These are phyloP conservation scores for Pichia sp. DNA, from an alignment of 1,139 yeast genomes.

Conservation along the genomic window DNA sequence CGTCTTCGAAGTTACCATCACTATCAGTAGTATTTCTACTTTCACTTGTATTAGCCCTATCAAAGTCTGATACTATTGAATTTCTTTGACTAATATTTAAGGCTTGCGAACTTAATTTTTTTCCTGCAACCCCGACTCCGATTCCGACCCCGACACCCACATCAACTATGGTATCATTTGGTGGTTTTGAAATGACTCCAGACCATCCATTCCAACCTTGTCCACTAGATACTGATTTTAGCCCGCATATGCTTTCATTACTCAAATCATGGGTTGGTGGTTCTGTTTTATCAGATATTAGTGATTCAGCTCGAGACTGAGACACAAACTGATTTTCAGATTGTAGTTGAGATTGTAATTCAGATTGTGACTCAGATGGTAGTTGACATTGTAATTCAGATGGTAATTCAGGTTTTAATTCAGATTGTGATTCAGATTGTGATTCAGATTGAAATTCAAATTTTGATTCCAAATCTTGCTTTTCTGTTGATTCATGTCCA, in stretches of 20 bases:
- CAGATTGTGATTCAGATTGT: too few relatives aligned
- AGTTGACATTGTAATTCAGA: too few relatives aligned
- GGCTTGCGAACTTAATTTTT: not conserved
- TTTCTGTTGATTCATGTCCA: not conserved
- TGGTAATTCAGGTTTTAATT: too few relatives aligned
- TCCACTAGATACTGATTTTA: not conserved
- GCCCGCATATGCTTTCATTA: not conserved
- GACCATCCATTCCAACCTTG: conserved; percentile 14
- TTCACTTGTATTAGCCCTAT: not conserved
- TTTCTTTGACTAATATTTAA: not conserved
- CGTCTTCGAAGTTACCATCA: conserved; percentile 2
- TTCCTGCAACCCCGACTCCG: not conserved
- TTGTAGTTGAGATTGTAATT: not conserved
- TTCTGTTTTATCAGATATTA: not conserved
- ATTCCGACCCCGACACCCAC: not conserved
- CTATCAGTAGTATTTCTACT: not conserved
- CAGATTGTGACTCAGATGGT: not conserved
- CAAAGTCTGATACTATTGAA: not conserved
- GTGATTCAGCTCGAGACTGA: not conserved
- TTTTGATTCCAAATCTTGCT: not conserved
- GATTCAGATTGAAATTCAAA: not conserved
- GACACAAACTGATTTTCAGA: not conserved
- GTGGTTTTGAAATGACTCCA: conserved; percentile 5
- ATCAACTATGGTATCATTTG: not conserved
- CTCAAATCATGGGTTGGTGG: not conserved